Evolutionary conservation across 106 monocot species (phyloP), one percentile per base, ranked within the genome.

Genomic region (Phalaenopsis equestris): DNA sequence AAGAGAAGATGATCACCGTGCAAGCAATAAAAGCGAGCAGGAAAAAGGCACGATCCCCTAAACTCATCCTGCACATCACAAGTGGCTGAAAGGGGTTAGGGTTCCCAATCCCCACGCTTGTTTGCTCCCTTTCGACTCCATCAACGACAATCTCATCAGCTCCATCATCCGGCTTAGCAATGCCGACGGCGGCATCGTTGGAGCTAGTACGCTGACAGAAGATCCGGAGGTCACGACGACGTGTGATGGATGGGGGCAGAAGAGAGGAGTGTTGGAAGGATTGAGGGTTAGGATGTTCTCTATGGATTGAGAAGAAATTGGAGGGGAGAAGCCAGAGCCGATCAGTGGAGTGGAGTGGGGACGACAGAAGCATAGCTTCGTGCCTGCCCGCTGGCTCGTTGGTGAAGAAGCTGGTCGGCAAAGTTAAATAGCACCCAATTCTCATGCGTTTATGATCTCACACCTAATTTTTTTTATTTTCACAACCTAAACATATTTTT

Each of bases 31-130:
- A 90, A 0, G 87, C 80, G 61, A 92, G 76, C 41, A 92, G 84
- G 80, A 88, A 90, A 89, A 92, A 92, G 42, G 89, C 92, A 82
- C 82, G 92, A 81, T 90, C 90, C 18, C 89, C 90, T 75, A 88
- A 42, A 78, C 83, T 84, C 87, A 87, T 82, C 47, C 80, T 84
- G 37, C 16, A 42, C 45, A 65, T 47, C 21, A 81, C 83, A 1
- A 92, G 21, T 23, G 77, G 21, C 78, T 8, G 78, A 14, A 78
- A 79, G 16, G 84, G 42, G 75, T 80, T 81, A 58, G 92, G 80
- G 81, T 73, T 82, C 12, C 87, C 83, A 38, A 83, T 78, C 55
- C 55, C 89, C 3, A 81, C 84, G 78, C 56, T 79, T 64, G 84
- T 57, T 14, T 78, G 61, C 38, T 45, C 67, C 57, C 73, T 55